phyloP scores from a whole-genome alignment of 306 rosid genomes.

The Quercus dentata region DNA sequence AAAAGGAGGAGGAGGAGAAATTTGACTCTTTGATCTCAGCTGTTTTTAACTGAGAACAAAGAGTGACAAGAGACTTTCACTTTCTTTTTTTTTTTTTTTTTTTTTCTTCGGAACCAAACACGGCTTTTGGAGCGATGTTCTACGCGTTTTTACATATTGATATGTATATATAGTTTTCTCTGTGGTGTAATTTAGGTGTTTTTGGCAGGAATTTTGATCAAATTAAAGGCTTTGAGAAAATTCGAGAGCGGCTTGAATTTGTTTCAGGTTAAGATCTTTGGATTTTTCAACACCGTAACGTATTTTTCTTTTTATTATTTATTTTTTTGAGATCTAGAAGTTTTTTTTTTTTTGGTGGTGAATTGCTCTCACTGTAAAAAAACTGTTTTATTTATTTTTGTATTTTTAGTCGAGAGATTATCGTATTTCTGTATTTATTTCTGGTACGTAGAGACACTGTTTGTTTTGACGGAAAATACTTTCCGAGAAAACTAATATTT shows the following conservation, averaged over 20 bases:
- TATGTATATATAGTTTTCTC: neutral
- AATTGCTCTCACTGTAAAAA: neutral
- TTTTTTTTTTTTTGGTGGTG: neutral
- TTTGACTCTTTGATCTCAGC: neutral
- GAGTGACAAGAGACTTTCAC: neutral
- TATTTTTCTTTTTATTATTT: too few species aligned
- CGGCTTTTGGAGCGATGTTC: too few species aligned
- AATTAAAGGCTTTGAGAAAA: neutral
- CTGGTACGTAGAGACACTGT: neutral
- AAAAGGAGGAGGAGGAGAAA: neutral
- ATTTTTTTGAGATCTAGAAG: neutral
- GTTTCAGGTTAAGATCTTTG: constrained; percentile 6
- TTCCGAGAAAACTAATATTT: neutral
- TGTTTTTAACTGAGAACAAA: neutral
- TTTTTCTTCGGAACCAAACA: neutral
- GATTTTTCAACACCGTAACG: neutral
- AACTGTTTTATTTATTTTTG: neutral
- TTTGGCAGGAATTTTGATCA: constrained; percentile 1
- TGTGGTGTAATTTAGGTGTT: neutral
- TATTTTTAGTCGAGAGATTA: neutral
- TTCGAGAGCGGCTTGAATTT: neutral
- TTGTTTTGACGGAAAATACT: neutral
- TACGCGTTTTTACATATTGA: neutral
- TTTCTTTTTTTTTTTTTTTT: neutral
- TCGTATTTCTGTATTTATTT: neutral